Evolutionary conservation across 2,329 filamentous ascomycete genomes (phyloP), one percentile per base, ranked within the genome.

Genomic region (Fusarium ambrosium): DNA sequence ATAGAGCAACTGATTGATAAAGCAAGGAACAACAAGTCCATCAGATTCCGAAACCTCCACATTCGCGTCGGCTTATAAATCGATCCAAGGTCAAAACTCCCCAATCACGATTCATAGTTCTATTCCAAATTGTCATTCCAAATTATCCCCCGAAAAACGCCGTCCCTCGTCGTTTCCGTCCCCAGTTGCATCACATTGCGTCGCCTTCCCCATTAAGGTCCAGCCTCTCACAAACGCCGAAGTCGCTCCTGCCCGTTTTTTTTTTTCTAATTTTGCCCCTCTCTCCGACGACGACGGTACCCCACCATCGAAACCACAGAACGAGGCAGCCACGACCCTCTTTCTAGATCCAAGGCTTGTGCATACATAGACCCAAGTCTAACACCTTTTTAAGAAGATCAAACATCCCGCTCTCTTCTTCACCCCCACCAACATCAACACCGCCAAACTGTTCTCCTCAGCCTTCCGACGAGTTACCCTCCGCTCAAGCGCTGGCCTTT

Each of bases 381-480:
- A 32, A 32, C 36, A 48, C 20, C 55, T 41, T 62, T 53, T 62
- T 62, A 60, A 75, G 67, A 73, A 69, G 72, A 70, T 67, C 69
- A 61, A 61, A 64, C 66, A 73, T 34, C 72, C 72, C 72, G 64
- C 72, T 36, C 24, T 56, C 48, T 59, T 14, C 48, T 53, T 24
- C 24, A 24, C 29, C 20, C 64, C 68, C 68, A 64, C 62, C 43
- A 45, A 9, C 20, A 16, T 22, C 62, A 79, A 77, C 76, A 78
- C 80, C 91, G 92, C 86, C 94, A 98, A 95, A 88, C 90, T 98
- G 96, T 98, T 97, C 89, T 94, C 94, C 88, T 95, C 92, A 84
- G 88, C 90, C 76, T 91, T 96, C 79, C 90, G 91, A 86, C 91
- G 94, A n/a, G 72, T 62, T 83, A 91, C 93, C 81, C 88, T 97